Evolutionary conservation across 805 yeast genomes (phyloP), one percentile per base, ranked within the genome.

Genomic region (Candida gorgasii): DNA sequence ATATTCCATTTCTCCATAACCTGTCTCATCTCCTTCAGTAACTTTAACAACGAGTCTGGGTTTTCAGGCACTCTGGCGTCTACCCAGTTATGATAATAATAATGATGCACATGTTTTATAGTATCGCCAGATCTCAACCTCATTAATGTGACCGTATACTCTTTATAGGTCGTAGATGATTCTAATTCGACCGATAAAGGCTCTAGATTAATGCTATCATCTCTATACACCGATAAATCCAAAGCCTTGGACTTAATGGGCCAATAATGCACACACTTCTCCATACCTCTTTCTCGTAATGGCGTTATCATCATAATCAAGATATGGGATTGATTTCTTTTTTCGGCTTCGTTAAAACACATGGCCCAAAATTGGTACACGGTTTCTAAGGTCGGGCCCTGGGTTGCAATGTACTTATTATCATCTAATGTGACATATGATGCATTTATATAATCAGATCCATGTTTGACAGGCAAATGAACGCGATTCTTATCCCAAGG

Each of bases 341-440:
- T 42, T 28, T 53, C 60, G 4, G 71, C 57, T 45, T 69, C 67
- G 34, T 60, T 41, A 43, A 50, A 68, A 27, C 71, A 65, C 76
- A 70, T 70, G 28, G 70, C 61, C 81, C 82, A 77, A 51, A 78
- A 78, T 36, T 70, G 71, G 30, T 59, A 63, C 12, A 56, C 51
- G 1, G 80, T 76, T 12, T 42, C 36, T 0, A 45, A 36, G n/a
- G 69, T 55, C 2, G 82, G 82, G 1, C 92, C 95, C 54, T 86
- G 95, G 1, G 85, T 70, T 0, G 89, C 86, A 23, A 86, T 82
- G 56, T 82, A 85, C 5, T 40, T 17, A 26, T 42, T 45, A 8
- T 46, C 36, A 11, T 20, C 13, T 52, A 62, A 31, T 2, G 42
- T 32, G 17, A 69, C 55, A 40, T 58, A 54, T 18, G 72, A 66